Conservation (phyloP, 2,329 filamentous ascomycete species). For the Botrytis porri region DNA sequence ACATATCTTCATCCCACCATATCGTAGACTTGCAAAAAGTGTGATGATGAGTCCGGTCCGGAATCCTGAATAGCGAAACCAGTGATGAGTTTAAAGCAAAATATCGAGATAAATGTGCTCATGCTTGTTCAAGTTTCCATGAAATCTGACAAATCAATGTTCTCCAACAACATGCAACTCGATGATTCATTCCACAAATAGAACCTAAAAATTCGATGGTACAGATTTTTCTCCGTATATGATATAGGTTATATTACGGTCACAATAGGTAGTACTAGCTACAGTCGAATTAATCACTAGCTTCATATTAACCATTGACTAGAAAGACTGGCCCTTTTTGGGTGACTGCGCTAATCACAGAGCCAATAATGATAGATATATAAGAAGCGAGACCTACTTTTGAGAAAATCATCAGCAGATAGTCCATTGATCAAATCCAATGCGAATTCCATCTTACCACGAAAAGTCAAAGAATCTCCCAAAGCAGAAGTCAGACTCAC, state of each 20-base stretch:
- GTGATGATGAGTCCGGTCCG: not conserved
- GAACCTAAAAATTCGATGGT: not conserved
- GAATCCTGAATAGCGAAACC: not conserved
- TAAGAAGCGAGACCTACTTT: not conserved
- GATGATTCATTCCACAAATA: not conserved
- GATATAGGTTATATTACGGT: no score
- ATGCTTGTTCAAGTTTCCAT: not conserved
- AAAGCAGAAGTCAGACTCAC: not conserved
- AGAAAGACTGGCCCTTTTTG: not conserved
- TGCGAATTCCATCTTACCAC: fast-evolving
- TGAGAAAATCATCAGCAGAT: not conserved
- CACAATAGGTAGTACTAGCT: not conserved
- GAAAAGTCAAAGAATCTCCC: not conserved
- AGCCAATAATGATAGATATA: not conserved
- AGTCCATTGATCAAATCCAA: not conserved
- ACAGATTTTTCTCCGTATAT: not conserved
- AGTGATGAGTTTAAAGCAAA: not conserved
- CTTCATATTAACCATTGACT: not conserved
- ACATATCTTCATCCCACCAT: not conserved
- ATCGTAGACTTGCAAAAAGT: not conserved
- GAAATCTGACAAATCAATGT: not conserved
- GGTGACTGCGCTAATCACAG: not conserved
- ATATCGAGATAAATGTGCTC: not conserved
- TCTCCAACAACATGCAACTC: no score
- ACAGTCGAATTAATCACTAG: not conserved